These are phyloP conservation scores for Bryoerythrophyllum caledonicum DNA, from an alignment of 225 moss, liverwort and hornwort genomes.

Conservation along the genomic window DNA sequence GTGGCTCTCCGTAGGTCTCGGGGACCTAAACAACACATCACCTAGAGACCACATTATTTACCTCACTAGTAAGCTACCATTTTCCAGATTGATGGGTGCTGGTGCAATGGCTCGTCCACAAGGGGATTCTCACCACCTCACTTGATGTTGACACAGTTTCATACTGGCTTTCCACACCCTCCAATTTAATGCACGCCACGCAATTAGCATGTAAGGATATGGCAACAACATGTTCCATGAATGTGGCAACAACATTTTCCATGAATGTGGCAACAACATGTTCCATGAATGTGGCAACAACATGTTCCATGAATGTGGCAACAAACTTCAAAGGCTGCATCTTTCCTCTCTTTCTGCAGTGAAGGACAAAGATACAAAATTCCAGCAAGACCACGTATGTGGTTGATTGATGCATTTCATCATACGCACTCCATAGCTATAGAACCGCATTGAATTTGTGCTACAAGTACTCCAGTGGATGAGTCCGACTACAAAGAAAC, in stretches of 20 bases:
- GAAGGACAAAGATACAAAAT: neutral
- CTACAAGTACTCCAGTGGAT: neutral
- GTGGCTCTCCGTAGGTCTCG: no score
- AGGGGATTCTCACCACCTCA: neutral
- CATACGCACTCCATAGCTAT: neutral
- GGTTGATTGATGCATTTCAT: neutral
- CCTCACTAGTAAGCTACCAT: neutral
- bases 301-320: neutral
- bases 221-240: neutral
- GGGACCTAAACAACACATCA: no score
- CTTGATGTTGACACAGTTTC: neutral
- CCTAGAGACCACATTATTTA: no score
- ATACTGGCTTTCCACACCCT: neutral
- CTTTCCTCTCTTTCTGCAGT: neutral
- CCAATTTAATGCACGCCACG: neutral
- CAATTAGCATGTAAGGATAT: neutral
- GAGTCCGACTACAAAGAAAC: neutral
- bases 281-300: no score
- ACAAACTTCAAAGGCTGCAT: neutral
- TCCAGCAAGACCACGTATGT: neutral
- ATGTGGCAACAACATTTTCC: no score
- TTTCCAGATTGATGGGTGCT: neutral
- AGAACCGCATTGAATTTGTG: neutral
- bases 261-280: neutral
- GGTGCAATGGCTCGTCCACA: neutral